phyloP scores from a whole-genome alignment of 257 asterid genomes.

The Solanum sejunctum region DNA sequence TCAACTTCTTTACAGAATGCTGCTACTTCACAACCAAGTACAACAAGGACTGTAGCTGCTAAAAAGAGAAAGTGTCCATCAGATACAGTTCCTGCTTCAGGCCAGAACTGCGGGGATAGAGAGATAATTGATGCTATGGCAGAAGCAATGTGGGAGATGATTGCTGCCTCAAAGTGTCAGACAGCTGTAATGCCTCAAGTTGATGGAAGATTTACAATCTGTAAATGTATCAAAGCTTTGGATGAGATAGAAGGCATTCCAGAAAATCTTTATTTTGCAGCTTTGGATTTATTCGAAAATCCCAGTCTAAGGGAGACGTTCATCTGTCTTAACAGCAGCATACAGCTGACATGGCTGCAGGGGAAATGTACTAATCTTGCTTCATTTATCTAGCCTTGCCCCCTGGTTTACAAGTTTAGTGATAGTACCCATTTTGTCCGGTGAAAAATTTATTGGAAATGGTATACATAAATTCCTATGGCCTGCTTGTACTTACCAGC shows the following conservation, averaged over 20 bases:
- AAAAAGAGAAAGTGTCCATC: conserved; percentile 63
- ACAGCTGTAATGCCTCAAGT: conserved; percentile 13
- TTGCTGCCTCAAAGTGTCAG: conserved; percentile 48
- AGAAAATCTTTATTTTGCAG: conserved; percentile 57
- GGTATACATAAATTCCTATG: background rate
- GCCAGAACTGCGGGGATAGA: conserved; percentile 32
- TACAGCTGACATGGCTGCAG: conserved; percentile 63
- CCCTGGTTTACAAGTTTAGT: background rate
- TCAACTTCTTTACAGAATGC: conserved; percentile 27
- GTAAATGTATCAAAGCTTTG: conserved; percentile 62
- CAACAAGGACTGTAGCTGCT: conserved; percentile 25
- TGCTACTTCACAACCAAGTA: conserved; percentile 27
- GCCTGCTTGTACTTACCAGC: background rate
- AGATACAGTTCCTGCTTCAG: conserved; percentile 31
- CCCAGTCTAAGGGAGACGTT: conserved; percentile 60
- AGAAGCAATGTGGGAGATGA: conserved; percentile 48
- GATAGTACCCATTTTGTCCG: background rate
- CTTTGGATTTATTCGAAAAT: conserved; percentile 69
- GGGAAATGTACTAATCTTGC: conserved; percentile 38
- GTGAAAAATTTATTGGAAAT: background rate
- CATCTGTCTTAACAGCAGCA: conserved; percentile 39
- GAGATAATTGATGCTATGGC: conserved; percentile 46
- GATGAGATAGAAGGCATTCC: conserved; percentile 66
- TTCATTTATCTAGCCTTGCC: background rate
- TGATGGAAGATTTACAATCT: conserved; percentile 45